phyloP scores from a whole-genome alignment of 2,329 filamentous ascomycete genomes.

The Arthrobotrys pseudoclavata region DNA sequence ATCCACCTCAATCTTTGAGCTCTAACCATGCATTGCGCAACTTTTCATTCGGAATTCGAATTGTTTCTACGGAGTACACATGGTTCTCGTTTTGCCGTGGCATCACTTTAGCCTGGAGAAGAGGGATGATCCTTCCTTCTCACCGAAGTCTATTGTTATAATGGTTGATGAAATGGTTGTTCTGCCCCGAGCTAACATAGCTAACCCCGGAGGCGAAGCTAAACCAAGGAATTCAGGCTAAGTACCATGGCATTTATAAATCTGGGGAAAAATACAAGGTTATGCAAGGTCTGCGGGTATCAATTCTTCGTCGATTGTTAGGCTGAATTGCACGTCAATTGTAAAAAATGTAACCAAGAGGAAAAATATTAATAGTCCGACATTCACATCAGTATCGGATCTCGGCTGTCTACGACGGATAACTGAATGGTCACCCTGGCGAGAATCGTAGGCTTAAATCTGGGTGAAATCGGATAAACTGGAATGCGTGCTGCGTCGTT shows the following conservation, averaged over 20 bases:
- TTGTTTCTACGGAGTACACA: neutral
- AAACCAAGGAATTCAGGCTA: conserved; percentile 47
- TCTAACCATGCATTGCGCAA: conserved; percentile 1
- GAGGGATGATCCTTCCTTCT: conserved; percentile 43
- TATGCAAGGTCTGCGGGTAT: conserved; percentile 21
- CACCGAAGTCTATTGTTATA: conserved; percentile 29
- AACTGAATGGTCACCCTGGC: conserved; percentile 12
- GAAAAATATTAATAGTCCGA: conserved; percentile 12
- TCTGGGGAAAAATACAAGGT: conserved; percentile 43
- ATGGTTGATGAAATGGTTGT: neutral
- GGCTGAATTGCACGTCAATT: conserved; percentile 35
- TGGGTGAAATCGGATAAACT: conserved; percentile 55
- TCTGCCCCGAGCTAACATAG: conserved; percentile 11
- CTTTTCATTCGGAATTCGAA: conserved; percentile 1
- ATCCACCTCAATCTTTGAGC: neutral
- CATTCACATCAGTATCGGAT: conserved; percentile 25
- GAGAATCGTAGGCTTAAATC: conserved; percentile 18
- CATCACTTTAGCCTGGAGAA: conserved; percentile 51
- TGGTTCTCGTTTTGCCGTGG: conserved; percentile 37
- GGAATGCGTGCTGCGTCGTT: conserved; percentile 23
- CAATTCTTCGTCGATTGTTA: conserved; percentile 16
- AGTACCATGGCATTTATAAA: conserved; percentile 42
- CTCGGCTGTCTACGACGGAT: conserved; percentile 28
- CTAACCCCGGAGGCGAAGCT: conserved; percentile 23
- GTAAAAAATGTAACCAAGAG: neutral